A percentile compares a stretch with the other conserved stretches of the same genome.
Evolutionary conservation across 2,329 filamentous ascomycete genomes (phyloP).

Genomic region (Tolypocladium tropicale): DNA sequence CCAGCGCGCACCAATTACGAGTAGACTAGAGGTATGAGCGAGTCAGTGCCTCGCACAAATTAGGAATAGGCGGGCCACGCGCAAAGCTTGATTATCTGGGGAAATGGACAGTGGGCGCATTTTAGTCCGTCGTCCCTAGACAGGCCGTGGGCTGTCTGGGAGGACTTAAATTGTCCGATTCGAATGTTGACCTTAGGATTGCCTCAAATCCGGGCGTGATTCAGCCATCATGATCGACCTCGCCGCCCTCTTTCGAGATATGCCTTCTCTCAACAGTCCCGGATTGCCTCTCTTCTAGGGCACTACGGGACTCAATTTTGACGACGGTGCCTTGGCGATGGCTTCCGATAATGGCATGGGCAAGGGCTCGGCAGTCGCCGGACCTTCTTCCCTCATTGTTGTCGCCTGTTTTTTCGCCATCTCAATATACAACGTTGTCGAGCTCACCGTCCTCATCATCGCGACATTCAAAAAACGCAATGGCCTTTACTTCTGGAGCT

Average conservation of each 20-base stretch:
- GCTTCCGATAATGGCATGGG: neutral
- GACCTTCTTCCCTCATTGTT: neutral
- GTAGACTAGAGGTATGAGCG: neutral
- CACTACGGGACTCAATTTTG: neutral
- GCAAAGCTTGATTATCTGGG: neutral
- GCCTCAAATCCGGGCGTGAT: neutral
- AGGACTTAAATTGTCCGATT: neutral
- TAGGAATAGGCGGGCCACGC: neutral
- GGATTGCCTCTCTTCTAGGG: neutral
- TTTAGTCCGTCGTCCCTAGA: neutral
- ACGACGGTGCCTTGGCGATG: neutral
- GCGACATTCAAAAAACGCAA: slow-evolving; percentile 18
- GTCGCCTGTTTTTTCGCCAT: slow-evolving; percentile 5
- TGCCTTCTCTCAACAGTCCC: neutral
- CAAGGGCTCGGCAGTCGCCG: neutral
- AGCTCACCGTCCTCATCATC: slow-evolving; percentile 21
- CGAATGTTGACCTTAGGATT: neutral
- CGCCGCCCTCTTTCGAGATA: neutral
- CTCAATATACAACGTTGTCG: slow-evolving; percentile 20
- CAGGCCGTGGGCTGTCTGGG: neutral
- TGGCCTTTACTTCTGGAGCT: slow-evolving; percentile 28
- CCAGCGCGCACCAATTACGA: neutral
- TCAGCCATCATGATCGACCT: neutral
- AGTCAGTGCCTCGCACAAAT: neutral
- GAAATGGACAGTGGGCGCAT: neutral